Evolutionary conservation across 1,284 basidiomycete genomes (phyloP).

Genomic region (Hymenochaete sp.): DNA sequence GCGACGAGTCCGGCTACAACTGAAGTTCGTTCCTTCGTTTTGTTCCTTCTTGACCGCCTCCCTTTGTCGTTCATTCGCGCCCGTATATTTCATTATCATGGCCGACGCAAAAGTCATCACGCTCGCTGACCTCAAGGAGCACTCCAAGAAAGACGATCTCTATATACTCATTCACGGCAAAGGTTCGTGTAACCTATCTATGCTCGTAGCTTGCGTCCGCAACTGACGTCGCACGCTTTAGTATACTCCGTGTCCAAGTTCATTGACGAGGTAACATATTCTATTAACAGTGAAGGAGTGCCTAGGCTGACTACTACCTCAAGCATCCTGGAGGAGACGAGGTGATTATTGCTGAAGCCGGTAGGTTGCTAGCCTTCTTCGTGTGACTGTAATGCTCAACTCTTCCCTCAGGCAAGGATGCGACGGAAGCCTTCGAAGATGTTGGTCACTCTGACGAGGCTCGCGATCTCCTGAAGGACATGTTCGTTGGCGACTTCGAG

Average conservation of each 20-base stretch:
- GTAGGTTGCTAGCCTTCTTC: conserved; percentile 42
- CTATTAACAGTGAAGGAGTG: not conserved
- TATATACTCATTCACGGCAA: conserved; percentile 80
- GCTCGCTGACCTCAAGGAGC: conserved; percentile 64
- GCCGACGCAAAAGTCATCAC: conserved; percentile 51
- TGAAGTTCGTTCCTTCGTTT: not conserved
- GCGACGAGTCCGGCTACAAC: too few species aligned
- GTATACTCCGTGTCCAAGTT: conserved; percentile 95
- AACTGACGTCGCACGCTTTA: conserved; percentile 28
- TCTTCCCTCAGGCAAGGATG: conserved; percentile 65
- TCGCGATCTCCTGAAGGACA: conserved; percentile 71
- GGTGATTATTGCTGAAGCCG: conserved; percentile 88
- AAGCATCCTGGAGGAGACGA: conserved; percentile 98
- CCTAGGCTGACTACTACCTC: conserved; percentile 13
- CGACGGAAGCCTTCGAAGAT: conserved; percentile 98
- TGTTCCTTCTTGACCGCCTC: not conserved
- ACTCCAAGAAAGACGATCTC: conserved; percentile 66
- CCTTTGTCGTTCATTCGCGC: conserved; percentile 18
- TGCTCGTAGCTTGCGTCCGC: conserved; percentile 25
- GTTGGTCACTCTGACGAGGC: conserved; percentile 99
- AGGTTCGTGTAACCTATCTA: conserved; percentile 44
- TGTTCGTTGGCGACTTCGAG: conserved; percentile 77
- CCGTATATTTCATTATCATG: too few species aligned
- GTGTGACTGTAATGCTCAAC: conserved; percentile 13
- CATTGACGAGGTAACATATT: conserved; percentile 78